Evolutionary conservation across 768 basidiomycete genomes (phyloP), one percentile per base, ranked within the genome.

Genomic region (Boletus rex-veris): DNA sequence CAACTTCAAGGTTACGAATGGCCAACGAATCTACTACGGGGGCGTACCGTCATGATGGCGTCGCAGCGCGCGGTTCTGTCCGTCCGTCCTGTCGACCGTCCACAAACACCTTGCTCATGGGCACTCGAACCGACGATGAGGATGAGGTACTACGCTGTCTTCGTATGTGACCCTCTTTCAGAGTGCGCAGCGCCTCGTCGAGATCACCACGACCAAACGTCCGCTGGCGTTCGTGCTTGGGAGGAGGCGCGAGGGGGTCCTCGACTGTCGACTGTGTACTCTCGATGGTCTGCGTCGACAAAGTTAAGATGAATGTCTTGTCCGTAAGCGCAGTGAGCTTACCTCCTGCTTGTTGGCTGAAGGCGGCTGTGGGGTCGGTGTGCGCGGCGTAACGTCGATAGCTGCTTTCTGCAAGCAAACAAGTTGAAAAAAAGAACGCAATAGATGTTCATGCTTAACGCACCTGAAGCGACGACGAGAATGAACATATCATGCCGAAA

Each of bases 171-270:
- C 84, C 92, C 45, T 80, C 81, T 41, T 82, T 80, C 75, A 93
- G 80, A 57, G 85, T 92, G 16, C 88, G 84, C 38, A 98, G 87
- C 2, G 88, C 89, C 62, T 89, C 81, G 59, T 98, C 92, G 31
- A 96, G 71, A 50, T 88, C 87, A 10, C 93, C 93, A 36, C 86
- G 81, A 7, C 85, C 84, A 55, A 90, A 65, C 2, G 90, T 86
- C 33, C 73, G 74, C 46, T 71, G 73, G 39, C 77, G 79, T 28
- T 68, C 67, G 44, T 77, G 74, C 26, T 72, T 68, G 5, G 75
- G 71, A 49, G 79, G 75, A 1, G 79, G 78, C 14, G 55, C 68
- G 8, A 75, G 64, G 5, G 63, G 55, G 33, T 69, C 68, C 8
- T 54, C 5, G 67, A 59, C 18, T 7, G 65, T 43, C n/a, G 64